Evolutionary conservation across 345 rosid genomes (phyloP).

Genomic region (Dovyalis caffra): DNA sequence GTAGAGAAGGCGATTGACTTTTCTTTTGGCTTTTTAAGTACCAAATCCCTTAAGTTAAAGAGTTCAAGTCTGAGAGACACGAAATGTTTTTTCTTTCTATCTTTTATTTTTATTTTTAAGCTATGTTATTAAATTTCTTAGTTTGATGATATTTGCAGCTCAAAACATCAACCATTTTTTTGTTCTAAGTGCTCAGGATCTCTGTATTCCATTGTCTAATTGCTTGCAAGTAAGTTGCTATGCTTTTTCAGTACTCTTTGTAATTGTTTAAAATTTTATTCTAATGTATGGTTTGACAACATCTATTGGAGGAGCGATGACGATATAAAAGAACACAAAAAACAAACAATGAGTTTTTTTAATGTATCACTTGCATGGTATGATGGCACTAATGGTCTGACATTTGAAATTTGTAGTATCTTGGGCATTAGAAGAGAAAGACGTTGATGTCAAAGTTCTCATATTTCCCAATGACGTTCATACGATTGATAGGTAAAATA

Average conservation of each 20-base stretch:
- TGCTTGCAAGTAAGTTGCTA: slow-evolving; percentile 68
- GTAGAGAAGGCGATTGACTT: too few species aligned
- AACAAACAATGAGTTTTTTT: not conserved
- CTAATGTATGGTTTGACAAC: not conserved
- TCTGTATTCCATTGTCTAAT: slow-evolving; percentile 75
- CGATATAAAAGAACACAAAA: not conserved
- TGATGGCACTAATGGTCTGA: not conserved
- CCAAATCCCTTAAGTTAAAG: too few species aligned
- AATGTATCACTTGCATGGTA: not conserved
- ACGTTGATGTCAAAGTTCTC: slow-evolving; percentile 65
- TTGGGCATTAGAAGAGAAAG: slow-evolving; percentile 77
- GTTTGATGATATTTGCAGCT: slow-evolving; percentile 47
- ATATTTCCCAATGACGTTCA: slow-evolving; percentile 75
- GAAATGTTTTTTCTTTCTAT: too few species aligned
- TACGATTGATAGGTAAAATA: slow-evolving; percentile 58
- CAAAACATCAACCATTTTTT: slow-evolving; percentile 80
- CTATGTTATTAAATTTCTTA: not conserved
- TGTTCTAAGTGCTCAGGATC: slow-evolving; percentile 85
- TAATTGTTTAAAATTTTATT: not conserved
- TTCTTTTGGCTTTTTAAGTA: too few species aligned
- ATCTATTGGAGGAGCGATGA: not conserved
- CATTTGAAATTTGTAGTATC: slow-evolving; percentile 47
- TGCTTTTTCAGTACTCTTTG: slow-evolving; percentile 7
- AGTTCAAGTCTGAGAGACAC: too few species aligned
- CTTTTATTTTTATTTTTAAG: too few species aligned